Base-by-base conservation (phyloP, 2,329 filamentous ascomycete species). In the Zasmidium citrigriseum region DNA sequence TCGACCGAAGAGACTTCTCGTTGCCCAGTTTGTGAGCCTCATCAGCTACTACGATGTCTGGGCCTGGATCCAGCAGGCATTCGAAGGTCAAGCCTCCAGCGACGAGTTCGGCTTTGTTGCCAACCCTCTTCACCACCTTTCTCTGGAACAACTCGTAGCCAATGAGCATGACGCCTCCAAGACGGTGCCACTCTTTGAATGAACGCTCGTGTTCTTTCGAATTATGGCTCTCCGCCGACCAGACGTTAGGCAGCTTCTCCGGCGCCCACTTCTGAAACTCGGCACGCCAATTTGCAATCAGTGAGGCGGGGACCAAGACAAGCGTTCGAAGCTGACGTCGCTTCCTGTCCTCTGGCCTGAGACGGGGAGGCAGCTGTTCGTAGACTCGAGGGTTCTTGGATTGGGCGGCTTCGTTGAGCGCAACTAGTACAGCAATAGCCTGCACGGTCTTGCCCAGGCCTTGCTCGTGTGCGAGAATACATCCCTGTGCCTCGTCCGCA, bases 391-490 rank as follows among this genome's bases (percentile, higher is more conserved):
- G 72, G 54, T 92, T 83, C 0, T 72, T 25, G 0, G 89, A 93
- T 20, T 72, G 70, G 3, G 85, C 81, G 2, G 90, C 85, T 64
- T 90, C 83, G 3, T 86, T 80, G 60, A 96, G 83, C 0, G 90
- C 87, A 16, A 89, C 82, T 4, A 97, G 82, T n/a, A 96, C 77
- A 0, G 91, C 89, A 59, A 96, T 91, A 4, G 80, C 82, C 76
- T 96, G 92, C 87, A 96, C 91, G 0, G 92, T 96, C 77, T 96
- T 97, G 16, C 92, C 92, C 2, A 96, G 77, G 1, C 93, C 93
- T 92, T 96, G 96, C 0, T 90, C 91, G 72, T 96, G 92, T 4
- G 92, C 89, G 20, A 96, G 80, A 12, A 96, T 80, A 69, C 90
- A 96, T 2, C 92, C 92, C 72, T 92, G 87, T 18, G 80, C 76